Evolutionary conservation across 805 yeast genomes (phyloP).

Genomic region (Starmerella potacharoeniae): DNA sequence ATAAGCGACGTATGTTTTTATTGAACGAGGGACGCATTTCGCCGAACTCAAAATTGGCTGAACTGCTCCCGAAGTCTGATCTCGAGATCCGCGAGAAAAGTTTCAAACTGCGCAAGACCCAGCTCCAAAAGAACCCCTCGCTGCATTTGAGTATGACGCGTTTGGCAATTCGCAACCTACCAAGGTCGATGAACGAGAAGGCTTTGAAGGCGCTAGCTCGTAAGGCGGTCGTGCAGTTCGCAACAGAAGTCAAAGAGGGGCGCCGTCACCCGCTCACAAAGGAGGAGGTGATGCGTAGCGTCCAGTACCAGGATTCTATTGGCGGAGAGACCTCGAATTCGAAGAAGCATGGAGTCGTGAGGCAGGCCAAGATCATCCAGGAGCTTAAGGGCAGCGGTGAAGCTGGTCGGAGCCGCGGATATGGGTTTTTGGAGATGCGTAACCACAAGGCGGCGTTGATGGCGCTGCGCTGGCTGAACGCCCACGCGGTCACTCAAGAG

Average conservation of each 20-base stretch:
- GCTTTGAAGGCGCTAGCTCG: conserved; percentile 85
- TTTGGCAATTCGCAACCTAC: conserved; percentile 86
- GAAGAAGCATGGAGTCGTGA: conserved; percentile 80
- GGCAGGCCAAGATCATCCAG: conserved; percentile 83
- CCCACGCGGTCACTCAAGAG: conserved; percentile 63
- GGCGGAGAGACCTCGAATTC: conserved; percentile 45
- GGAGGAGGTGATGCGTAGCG: conserved; percentile 78
- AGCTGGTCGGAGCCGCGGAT: conserved; percentile 87
- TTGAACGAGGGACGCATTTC: conserved; percentile 91
- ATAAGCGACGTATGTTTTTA: conserved; percentile 72
- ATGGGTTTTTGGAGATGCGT: conserved; percentile 86
- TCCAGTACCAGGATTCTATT: conserved; percentile 45
- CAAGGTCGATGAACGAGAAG: conserved; percentile 82
- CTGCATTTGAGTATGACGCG: conserved; percentile 89
- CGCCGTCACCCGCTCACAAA: conserved; percentile 74
- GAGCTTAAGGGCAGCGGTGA: conserved; percentile 86
- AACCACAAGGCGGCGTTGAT: conserved; percentile 87
- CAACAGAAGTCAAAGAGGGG: conserved; percentile 68
- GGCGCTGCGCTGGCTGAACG: conserved; percentile 96
- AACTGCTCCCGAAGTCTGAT: conserved; percentile 55
- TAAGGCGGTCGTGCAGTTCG: conserved; percentile 88
- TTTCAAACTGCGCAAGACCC: conserved; percentile 73
- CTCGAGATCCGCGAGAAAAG: conserved; percentile 82
- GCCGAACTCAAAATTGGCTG: conserved; percentile 66
- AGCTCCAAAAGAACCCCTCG: conserved; percentile 79